Percentiles rank a stretch among this genome's conserved stretches.
Evolutionary conservation across 106 monocot genomes (phyloP).

Genomic region (Platanthera zijinensis): DNA sequence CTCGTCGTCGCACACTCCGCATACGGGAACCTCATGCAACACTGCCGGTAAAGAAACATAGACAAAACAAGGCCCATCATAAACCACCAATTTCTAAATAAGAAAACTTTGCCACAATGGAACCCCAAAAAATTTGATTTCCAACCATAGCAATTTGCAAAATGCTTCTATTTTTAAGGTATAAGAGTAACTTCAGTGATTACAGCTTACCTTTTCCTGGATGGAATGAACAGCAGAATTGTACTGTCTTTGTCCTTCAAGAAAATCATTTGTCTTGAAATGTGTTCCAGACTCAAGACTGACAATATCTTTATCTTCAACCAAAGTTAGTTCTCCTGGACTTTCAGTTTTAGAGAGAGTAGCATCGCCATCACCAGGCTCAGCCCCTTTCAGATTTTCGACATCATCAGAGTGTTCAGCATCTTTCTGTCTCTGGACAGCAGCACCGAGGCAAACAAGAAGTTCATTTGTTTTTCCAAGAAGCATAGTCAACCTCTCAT

Average conservation of each 20-base stretch:
- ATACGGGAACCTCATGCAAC: too few relatives aligned
- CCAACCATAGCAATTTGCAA: neutral
- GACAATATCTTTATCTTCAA: slow-evolving; percentile 35
- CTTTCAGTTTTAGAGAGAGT: slow-evolving; percentile 32
- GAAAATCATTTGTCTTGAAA: slow-evolving; percentile 61
- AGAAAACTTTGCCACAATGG: neutral
- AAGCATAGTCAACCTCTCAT: slow-evolving; percentile 86
- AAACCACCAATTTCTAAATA: neutral
- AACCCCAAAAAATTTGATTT: neutral
- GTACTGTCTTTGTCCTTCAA: slow-evolving; percentile 90
- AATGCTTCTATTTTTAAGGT: neutral
- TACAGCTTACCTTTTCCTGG: slow-evolving; percentile 76
- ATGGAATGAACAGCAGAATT: slow-evolving; percentile 94
- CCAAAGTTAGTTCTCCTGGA: slow-evolving; percentile 26
- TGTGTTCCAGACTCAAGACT: slow-evolving; percentile 18
- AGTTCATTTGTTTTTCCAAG: slow-evolving; percentile 98
- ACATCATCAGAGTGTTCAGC: slow-evolving; percentile 49
- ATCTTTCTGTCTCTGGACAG: slow-evolving; percentile 93
- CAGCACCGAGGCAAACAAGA: slow-evolving; percentile 93
- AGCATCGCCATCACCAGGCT: slow-evolving; percentile 30
- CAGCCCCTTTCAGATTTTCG: slow-evolving; percentile 28
- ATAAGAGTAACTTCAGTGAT: neutral
- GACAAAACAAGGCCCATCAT: neutral
- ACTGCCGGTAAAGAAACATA: neutral
- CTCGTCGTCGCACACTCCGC: too few relatives aligned